Evolutionary conservation across 169 alveolate genomes (phyloP).

Genomic region (Cryptosporidium meleagridis): DNA sequence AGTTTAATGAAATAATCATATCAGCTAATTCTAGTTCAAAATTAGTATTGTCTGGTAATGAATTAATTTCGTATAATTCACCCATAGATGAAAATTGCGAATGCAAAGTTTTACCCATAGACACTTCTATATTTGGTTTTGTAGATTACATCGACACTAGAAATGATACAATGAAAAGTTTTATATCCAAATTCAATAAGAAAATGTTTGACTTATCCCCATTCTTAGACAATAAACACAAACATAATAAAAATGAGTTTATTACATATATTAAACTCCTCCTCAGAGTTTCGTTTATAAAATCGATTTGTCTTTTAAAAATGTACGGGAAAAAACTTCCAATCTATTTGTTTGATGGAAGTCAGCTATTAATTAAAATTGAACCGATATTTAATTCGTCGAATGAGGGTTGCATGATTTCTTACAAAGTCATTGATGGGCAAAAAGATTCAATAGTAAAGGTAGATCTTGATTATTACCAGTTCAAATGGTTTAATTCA

Average conservation of each 20-base stretch:
- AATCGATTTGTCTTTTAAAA: slow-evolving; percentile 26
- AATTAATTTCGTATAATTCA: neutral
- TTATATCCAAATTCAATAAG: slow-evolving; percentile 1
- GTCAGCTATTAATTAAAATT: slow-evolving; percentile 20
- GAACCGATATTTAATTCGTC: neutral
- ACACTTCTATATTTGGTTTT: slow-evolving; percentile 33
- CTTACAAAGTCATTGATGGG: neutral
- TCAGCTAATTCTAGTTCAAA: neutral
- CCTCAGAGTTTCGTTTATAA: slow-evolving; percentile 44
- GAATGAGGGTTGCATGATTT: neutral
- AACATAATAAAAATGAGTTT: neutral
- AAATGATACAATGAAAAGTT: slow-evolving; percentile 3
- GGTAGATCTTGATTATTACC: slow-evolving; percentile 6
- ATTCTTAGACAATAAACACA: neutral
- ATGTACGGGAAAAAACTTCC: slow-evolving; percentile 56
- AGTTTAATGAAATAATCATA: neutral
- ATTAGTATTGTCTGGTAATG: neutral
- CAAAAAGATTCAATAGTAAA: neutral
- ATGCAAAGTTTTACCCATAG: neutral
- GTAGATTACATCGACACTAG: slow-evolving; percentile 23
- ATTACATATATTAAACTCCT: slow-evolving; percentile 24
- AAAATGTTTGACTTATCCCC: neutral
- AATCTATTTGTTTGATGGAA: slow-evolving; percentile 30
- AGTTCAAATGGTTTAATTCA: slow-evolving; percentile 11
- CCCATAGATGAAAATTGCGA: neutral